Evolutionary conservation across 2,329 filamentous ascomycete species (phyloP), one percentile per base, ranked within the genome.

Genomic region (Mycosphaerella sp.): DNA sequence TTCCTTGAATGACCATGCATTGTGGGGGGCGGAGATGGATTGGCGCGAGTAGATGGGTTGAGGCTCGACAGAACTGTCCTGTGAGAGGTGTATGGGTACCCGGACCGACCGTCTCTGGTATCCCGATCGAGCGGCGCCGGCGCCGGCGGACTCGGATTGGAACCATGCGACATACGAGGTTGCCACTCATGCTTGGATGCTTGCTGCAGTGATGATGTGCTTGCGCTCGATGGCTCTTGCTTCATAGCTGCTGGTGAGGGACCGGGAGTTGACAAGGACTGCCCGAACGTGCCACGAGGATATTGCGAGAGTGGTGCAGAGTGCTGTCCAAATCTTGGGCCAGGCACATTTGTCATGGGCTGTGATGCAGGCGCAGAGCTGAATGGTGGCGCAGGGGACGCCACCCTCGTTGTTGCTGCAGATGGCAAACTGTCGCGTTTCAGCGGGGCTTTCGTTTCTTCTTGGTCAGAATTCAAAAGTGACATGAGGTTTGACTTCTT

Each of bases 401-500:
- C 61, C 12, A 61, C 54, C 34, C 62, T 53, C 16, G 57, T 55
- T 4, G 57, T 55, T 16, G 37, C 36, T 18, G 55, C 58, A 21
- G 61, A 59, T 12, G 62, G 53, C 7, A 60, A 21, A 36, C 52
- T 61, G 32, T 68, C 64, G 28, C 64, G 62, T 53, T 68, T 68
- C 32, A 60, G 14, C 8, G 52, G 43, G 8, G 56, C 52, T 44
- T 60, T 58, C 14, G 54, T 49, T 47, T 57, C 56, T 39, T 61
- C 61, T 5, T 65, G 62, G 46, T 69, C 66, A 6, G 57, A 59
- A 51, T 70, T 70, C 16, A 70, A 54, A 4, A 70, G 59, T 2
- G 62, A 64, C 37, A 64, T 54, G 44, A 70, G 36, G 49, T 69
- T 70, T 5, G 68, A 69, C 12, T 66, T 63, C 58, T 69, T 70